Evolutionary conservation across 345 rosid species (phyloP).

Genomic region (Eucalyptus grandis): DNA sequence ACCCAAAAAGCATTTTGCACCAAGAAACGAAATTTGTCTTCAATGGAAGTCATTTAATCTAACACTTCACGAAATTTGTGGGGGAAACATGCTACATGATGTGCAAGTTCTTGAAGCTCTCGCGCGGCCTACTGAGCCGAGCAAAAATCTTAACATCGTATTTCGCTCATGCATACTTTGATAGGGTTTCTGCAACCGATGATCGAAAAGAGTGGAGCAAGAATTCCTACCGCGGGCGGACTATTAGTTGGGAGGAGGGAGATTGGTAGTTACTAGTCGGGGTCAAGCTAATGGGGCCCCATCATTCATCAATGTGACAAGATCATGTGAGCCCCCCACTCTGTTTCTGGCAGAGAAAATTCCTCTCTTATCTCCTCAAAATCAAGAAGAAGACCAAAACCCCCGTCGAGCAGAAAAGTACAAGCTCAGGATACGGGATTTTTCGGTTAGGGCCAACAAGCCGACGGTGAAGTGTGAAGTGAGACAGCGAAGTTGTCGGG

Average conservation of each 20-base stretch:
- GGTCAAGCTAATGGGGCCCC: neutral
- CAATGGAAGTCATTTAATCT: neutral
- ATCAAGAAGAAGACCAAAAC: neutral
- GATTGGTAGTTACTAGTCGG: neutral
- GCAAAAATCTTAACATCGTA: neutral
- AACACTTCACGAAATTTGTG: neutral
- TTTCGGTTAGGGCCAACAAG: too few relatives aligned
- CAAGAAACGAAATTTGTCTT: neutral
- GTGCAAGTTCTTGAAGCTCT: neutral
- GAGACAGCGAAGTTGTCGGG: neutral
- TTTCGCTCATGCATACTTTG: neutral
- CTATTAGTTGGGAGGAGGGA: neutral
- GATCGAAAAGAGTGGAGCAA: neutral
- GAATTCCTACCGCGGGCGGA: neutral
- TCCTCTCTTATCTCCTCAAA: neutral
- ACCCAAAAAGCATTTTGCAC: neutral
- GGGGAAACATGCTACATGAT: neutral
- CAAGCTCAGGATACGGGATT: neutral
- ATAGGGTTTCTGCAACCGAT: neutral
- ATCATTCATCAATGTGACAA: neutral
- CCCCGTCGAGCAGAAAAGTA: neutral
- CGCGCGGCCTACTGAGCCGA: neutral
- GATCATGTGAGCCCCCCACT: neutral
- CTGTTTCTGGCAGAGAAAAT: neutral
- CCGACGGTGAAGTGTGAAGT: neutral